These are phyloP conservation scores for Sporothrix brasiliensis DNA, from an alignment of 2,329 filamentous ascomycete genomes.

Conservation along the genomic window DNA sequence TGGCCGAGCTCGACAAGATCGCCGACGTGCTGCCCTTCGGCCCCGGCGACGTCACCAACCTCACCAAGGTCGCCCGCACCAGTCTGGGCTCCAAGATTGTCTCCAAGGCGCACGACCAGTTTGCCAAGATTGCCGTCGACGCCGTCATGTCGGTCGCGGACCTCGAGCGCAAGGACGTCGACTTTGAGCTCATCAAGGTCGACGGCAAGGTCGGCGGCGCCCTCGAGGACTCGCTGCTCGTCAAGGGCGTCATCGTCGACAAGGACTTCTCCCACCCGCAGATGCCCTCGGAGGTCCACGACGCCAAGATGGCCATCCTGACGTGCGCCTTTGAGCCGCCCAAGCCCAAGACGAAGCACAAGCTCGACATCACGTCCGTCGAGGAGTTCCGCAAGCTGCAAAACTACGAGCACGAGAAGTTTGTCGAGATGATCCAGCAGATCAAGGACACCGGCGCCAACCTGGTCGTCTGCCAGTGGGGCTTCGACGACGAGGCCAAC, in stretches of 20 bases:
- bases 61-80: constrained; percentile 93
- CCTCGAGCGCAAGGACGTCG: constrained; percentile 92
- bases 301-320: constrained; percentile 96
- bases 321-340: constrained; percentile 98
- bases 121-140: constrained; percentile 95
- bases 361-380: constrained; percentile 94
- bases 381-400: constrained; percentile 99
- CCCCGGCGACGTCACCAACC: constrained; percentile 76
- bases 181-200: constrained; percentile 99
- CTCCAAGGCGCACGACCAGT: constrained; percentile 97
- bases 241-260: constrained; percentile 98
- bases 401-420: constrained; percentile 93
- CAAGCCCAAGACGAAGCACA: constrained; percentile 99
- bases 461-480: constrained; percentile 98
- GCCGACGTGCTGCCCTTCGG: constrained; percentile 88
- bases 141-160: constrained; percentile 96
- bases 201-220: constrained; percentile 96
- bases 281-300: constrained; percentile 92
- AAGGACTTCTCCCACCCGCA: constrained; percentile 99
- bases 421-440: constrained; percentile 97
- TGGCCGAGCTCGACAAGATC: constrained; percentile 88
- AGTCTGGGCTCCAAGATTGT: constrained; percentile 98
- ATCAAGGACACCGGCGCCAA: constrained; percentile 98
- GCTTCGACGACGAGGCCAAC: constrained; percentile 98
- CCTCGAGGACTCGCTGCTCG: constrained; percentile 88